A percentile compares a stretch with the other conserved stretches of the same genome.
Conservation (phyloP, 345 rosid genomes). For the Populus tremula region DNA sequence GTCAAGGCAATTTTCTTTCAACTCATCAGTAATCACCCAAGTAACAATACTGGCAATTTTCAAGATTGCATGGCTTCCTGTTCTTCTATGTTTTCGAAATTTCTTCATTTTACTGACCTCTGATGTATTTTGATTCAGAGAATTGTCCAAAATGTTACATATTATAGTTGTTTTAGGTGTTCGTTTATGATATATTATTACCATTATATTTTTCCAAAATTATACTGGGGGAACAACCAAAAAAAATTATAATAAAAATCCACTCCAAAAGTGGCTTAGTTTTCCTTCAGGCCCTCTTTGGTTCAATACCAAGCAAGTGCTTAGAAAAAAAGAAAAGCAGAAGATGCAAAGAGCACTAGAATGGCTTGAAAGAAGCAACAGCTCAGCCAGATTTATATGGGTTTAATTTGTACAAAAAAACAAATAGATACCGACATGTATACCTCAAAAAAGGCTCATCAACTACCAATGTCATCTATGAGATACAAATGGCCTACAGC, state of each 20-base stretch:
- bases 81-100: conserved; percentile 4
- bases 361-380: not conserved
- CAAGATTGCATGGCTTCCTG: conserved; percentile 6
- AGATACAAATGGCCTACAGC: conserved; percentile 33
- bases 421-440: conserved; percentile 24
- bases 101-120: not conserved
- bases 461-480: conserved; percentile 15
- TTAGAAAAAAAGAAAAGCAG: not conserved
- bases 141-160: not conserved
- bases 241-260: too few species aligned
- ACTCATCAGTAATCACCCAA: not conserved
- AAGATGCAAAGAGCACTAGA: not conserved
- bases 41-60: not conserved
- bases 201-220: not conserved
- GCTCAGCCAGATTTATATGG: conserved; percentile 12
- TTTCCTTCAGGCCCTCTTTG: not conserved
- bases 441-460: conserved; percentile 33
- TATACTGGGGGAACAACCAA: not conserved
- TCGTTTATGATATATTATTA: not conserved
- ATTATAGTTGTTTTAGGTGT: not conserved
- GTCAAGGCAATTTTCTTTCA: not conserved
- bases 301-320: not conserved
- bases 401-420: conserved; percentile 30
- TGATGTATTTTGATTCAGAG: conserved; percentile 2
- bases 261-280: too few species aligned